Evolutionary conservation across 2,329 filamentous ascomycete genomes (phyloP), one percentile per base, ranked within the genome.

Genomic region (Chaetomium olivaceum): DNA sequence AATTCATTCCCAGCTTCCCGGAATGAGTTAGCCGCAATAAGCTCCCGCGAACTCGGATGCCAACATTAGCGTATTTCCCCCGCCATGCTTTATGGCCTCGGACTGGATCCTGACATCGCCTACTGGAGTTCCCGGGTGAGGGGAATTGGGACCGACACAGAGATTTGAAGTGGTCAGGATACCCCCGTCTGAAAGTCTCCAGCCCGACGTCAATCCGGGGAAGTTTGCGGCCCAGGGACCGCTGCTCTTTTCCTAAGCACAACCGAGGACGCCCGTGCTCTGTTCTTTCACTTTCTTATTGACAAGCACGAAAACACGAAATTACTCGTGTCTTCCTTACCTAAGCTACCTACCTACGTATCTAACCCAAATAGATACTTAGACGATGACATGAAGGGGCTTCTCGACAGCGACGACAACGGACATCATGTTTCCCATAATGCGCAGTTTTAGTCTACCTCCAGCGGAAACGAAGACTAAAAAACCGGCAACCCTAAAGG

Each of bases 1-100:
- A 64, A 51, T 21, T 25, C 21, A 60, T 58, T 65, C 58, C 58
- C 63, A 65, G 31, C 4, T 52, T 54, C 52, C 58, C 52, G 58
- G 63, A 52, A 58, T 19, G 4, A 61, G 52, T 58, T 65, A 58
- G 43, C 27, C 29, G 46, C 58, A 61, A 57, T 57, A 21, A 60
- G 36, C n/a, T 60, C 36, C 36, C 50, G 39, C 50, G 39, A 60
- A 29, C 14, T n/a, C 21, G 46, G 57, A 21, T 23, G 33, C 36
- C 31, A 54, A 43, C 23, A 59, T 55, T 31, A 58, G 46, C 5
- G 23, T 23, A 23, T 25, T 8, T 16, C 12, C 46, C 56, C 56
- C 46, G 7, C 33, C 31, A 31, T 16, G 19, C 14, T 55, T 46
- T 29, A 29, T 55, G 23, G 14, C 25, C 14, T 8, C 33, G 50